Evolutionary conservation across 768 basidiomycete species (phyloP).

Genomic region (Pleurotus platypus): DNA sequence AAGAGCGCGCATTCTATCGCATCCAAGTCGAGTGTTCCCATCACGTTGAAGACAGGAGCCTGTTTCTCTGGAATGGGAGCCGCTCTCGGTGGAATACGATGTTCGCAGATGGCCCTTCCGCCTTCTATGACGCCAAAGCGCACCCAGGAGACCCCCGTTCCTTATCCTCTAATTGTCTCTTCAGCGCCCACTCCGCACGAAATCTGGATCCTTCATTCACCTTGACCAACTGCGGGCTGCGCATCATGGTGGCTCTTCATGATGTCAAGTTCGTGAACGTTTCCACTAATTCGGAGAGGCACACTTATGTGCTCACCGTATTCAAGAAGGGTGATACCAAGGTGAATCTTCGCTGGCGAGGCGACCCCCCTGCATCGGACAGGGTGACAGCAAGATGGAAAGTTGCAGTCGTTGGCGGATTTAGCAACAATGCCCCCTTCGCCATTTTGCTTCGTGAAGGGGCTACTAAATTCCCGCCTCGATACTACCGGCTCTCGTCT

Average conservation of each 20-base stretch:
- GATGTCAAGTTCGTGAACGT: neutral
- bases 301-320: neutral
- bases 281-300: neutral
- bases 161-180: too few species aligned
- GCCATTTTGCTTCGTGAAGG: neutral
- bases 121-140: conserved; percentile 12
- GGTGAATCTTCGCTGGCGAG: neutral
- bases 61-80: neutral
- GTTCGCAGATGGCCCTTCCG: neutral
- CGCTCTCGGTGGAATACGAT: neutral
- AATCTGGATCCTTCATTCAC: neutral
- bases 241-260: neutral
- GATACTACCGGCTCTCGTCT: neutral
- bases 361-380: neutral
- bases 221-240: neutral
- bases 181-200: neutral
- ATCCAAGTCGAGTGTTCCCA: neutral
- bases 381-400: neutral
- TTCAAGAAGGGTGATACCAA: neutral
- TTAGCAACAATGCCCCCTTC: neutral
- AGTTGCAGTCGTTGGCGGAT: neutral
- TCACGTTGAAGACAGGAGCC: neutral
- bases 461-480: neutral
- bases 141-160: too few species aligned
- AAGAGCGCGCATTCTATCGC: conserved; percentile 1